Conservation (phyloP, 345 rosid species). For the Eucalyptus tenuipes region DNA sequence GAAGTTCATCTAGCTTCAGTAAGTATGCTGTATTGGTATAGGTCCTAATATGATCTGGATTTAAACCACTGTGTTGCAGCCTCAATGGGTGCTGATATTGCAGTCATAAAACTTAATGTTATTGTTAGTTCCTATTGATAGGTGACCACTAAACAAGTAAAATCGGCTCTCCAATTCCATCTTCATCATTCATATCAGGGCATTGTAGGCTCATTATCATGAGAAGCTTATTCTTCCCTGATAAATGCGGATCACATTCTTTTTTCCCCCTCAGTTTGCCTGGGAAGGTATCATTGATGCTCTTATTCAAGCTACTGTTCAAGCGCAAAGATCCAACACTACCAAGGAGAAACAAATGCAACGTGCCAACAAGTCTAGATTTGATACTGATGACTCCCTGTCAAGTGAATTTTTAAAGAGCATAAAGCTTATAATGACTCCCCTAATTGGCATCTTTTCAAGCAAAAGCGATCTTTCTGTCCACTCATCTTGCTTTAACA, state of each 20-base stretch:
- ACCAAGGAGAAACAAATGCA: slow-evolving; percentile 1
- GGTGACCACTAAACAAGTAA: background rate
- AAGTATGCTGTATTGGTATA: background rate
- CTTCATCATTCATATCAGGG: background rate
- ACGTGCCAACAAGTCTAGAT: background rate
- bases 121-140: background rate
- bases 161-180: background rate
- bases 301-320: slow-evolving; percentile 9
- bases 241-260: background rate
- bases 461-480: slow-evolving; percentile 30
- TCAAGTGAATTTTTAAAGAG: slow-evolving; percentile 15
- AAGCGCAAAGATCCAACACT: background rate
- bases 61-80: background rate
- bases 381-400: slow-evolving; percentile 3
- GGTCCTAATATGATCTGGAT: background rate
- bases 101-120: background rate
- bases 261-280: slow-evolving; percentile 26
- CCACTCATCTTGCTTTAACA: slow-evolving; percentile 30
- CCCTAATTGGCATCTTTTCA: slow-evolving; percentile 25
- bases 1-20: background rate
- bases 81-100: background rate
- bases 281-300: slow-evolving; percentile 57
- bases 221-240: background rate
- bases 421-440: slow-evolving; percentile 46
- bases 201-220: background rate